A percentile compares a stretch with the other conserved stretches of the same genome.
phyloP scores from a whole-genome alignment of 2,329 filamentous ascomycete genomes.

The Ophiosphaerella korrae region DNA sequence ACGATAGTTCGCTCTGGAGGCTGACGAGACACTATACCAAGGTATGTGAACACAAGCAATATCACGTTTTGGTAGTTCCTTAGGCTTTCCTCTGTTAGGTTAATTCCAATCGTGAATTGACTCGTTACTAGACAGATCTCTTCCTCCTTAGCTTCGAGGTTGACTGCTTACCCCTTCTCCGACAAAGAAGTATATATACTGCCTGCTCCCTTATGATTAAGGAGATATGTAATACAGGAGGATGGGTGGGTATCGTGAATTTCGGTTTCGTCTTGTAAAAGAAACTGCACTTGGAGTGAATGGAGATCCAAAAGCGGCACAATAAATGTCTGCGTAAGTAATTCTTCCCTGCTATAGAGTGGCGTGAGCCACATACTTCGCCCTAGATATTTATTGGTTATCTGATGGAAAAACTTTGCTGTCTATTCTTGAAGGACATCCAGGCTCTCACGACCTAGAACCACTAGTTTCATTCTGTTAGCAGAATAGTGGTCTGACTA shows the following conservation, averaged over 20 bases:
- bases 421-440: constrained; percentile 86
- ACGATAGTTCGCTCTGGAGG: too few species aligned
- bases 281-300: constrained; percentile 79
- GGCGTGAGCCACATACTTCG: constrained; percentile 70
- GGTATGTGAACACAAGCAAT: too few species aligned
- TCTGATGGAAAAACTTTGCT: constrained; percentile 77
- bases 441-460: constrained; percentile 79
- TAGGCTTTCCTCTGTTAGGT: too few species aligned
- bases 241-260: constrained; percentile 81
- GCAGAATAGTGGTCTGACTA: constrained; percentile 88
- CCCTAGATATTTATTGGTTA: constrained; percentile 80
- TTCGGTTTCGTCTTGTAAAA: constrained; percentile 83
- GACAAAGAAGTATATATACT: constrained; percentile 88
- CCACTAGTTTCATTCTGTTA: constrained; percentile 90
- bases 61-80: too few species aligned
- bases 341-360: constrained; percentile 64
- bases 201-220: constrained; percentile 90
- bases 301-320: constrained; percentile 91
- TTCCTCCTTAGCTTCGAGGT: constrained; percentile 79
- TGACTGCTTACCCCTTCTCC: constrained; percentile 92
- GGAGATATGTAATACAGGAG: constrained; percentile 83
- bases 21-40: too few species aligned
- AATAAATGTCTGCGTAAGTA: constrained; percentile 76
- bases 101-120: too few species aligned
- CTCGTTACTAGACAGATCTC: too few species aligned